These are phyloP conservation scores for Myxozyma vanderwaltii DNA, from an alignment of 805 yeast species.

Conservation along the genomic window DNA sequence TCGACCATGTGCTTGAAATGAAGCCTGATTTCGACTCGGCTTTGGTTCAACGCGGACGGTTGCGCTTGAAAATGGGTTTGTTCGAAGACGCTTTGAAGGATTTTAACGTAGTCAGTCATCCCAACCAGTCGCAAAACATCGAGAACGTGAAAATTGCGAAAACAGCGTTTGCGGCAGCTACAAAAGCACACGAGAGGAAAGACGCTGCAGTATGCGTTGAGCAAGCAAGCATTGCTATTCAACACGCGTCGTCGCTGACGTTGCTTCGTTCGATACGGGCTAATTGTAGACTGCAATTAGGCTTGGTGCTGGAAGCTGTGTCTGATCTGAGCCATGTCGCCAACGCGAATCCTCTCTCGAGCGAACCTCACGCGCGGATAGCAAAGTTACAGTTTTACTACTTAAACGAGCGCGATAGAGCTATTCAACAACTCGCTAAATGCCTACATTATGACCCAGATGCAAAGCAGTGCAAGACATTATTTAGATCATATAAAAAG, in stretches of 20 bases:
- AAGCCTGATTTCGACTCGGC: slow-evolving; percentile 45
- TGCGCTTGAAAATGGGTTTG: slow-evolving; percentile 41
- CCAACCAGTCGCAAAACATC: slow-evolving; percentile 27
- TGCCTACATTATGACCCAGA: slow-evolving; percentile 83
- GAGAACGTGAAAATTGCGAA: slow-evolving; percentile 31
- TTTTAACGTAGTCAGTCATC: slow-evolving; percentile 35
- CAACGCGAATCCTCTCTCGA: slow-evolving; percentile 36
- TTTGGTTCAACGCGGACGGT: slow-evolving; percentile 41
- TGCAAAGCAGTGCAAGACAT: slow-evolving; percentile 55
- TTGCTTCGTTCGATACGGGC: slow-evolving; percentile 41
- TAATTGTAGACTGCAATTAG: slow-evolving; percentile 40
- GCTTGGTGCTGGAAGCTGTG: slow-evolving; percentile 41
- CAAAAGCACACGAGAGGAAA: slow-evolving; percentile 18
- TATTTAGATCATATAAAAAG: slow-evolving; percentile 33
- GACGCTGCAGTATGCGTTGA: slow-evolving; percentile 36
- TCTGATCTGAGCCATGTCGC: slow-evolving; percentile 42
- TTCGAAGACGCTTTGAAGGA: slow-evolving; percentile 33
- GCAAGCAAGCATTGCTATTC: slow-evolving; percentile 38
- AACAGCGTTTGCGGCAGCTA: slow-evolving; percentile 27
- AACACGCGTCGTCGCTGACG: slow-evolving; percentile 37
- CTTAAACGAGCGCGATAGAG: slow-evolving; percentile 54
- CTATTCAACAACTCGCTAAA: slow-evolving; percentile 56
- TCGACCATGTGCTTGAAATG: slow-evolving; percentile 40
- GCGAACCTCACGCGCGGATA: slow-evolving; percentile 37
- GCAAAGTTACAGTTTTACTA: slow-evolving; percentile 53